Percentiles rank a stretch among this genome's conserved stretches.
phyloP scores from a whole-genome alignment of 306 rosid genomes.

The Cucurbita argyrosperma region DNA sequence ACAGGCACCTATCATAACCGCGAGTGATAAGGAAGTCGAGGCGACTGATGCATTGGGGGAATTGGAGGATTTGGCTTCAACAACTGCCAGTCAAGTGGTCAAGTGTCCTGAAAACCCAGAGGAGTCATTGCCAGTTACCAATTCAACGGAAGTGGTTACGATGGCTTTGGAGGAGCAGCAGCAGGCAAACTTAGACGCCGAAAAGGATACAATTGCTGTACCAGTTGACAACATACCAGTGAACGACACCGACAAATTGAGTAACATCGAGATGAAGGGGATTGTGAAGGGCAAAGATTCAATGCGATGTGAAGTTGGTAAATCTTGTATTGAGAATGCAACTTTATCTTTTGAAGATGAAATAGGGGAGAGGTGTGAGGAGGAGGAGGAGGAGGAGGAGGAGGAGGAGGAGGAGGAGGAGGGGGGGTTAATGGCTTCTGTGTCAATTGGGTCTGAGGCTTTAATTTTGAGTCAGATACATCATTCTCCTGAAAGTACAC shows the following conservation, averaged over 20 bases:
- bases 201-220: conserved; percentile 11
- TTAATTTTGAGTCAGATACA: conserved; percentile 99
- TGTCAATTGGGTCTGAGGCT: conserved; percentile 93
- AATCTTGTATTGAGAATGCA: conserved; percentile 34
- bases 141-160: conserved; percentile 16
- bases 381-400: too few relatives aligned
- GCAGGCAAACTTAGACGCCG: conserved; percentile 21
- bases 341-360: conserved; percentile 45
- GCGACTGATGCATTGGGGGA: conserved; percentile 18
- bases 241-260: conserved; percentile 3
- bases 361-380: conserved; percentile 65
- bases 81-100: conserved; percentile 23
- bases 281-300: conserved; percentile 13
- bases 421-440: conserved; percentile 60
- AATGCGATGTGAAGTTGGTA: conserved; percentile 19
- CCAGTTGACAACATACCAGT: conserved; percentile 13
- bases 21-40: conserved; percentile 18
- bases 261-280: conserved; percentile 14
- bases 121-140: conserved; percentile 21
- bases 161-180: conserved; percentile 16
- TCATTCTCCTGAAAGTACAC: conserved; percentile 99
- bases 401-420: too few relatives aligned
- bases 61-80: conserved; percentile 23
- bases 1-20: conserved; percentile 14
- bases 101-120: conserved; percentile 22